phyloP scores from a whole-genome alignment of 495 filamentous ascomycete genomes.

The Podospora fimiseda region DNA sequence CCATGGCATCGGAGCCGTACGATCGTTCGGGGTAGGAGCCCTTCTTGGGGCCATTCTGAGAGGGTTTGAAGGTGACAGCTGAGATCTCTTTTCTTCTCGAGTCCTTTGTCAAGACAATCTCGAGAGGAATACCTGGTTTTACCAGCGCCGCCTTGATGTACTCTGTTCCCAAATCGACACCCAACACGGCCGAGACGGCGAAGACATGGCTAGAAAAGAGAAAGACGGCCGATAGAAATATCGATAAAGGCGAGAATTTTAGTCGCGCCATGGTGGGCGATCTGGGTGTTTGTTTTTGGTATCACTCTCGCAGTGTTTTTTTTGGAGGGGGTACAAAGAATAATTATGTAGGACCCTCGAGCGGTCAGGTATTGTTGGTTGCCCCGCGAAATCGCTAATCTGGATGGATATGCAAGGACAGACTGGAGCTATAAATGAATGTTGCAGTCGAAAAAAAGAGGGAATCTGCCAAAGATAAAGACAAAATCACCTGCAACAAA shows the following conservation, averaged over 20 bases:
- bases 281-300: conserved; percentile 6
- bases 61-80: conserved; percentile 89
- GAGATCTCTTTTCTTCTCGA: conserved; percentile 92
- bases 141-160: conserved; percentile 96
- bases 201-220: conserved; percentile 45
- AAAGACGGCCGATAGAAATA: conserved; percentile 42
- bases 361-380: neutral
- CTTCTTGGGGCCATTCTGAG: conserved; percentile 49
- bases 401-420: no score
- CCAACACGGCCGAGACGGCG: conserved; percentile 67
- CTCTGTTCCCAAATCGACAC: conserved; percentile 91
- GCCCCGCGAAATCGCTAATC: neutral
- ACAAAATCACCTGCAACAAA: no score
- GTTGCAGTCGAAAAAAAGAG: conserved; percentile 4
- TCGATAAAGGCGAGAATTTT: conserved; percentile 36
- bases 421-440: no score
- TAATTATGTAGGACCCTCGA: neutral
- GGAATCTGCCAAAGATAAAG: neutral
- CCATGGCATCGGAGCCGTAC: conserved; percentile 87
- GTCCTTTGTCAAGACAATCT: conserved; percentile 98
- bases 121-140: conserved; percentile 95
- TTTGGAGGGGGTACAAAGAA: neutral
- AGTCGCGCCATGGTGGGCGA: conserved; percentile 37
- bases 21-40: conserved; percentile 75
- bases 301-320: neutral